Base-by-base conservation (phyloP, 305 asterid genomes). In the Fraxinus ornus region DNA sequence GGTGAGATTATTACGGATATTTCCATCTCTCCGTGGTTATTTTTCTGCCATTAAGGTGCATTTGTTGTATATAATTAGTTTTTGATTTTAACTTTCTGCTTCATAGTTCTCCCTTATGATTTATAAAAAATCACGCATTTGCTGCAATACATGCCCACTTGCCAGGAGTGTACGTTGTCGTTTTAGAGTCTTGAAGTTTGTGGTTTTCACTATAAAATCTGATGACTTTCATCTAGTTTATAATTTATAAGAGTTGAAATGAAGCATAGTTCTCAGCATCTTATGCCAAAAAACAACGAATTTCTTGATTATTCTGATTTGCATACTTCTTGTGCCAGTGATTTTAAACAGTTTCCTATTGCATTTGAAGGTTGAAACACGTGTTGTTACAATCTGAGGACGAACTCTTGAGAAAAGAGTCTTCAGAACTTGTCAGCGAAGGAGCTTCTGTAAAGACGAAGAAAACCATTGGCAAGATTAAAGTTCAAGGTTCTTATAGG, bases 361-460 rank as follows among this genome's bases (percentile, higher is more conserved):
- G 32, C 55, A 60, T 37, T 83, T 88, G 68, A 84, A 95, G 98
- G 80, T 86, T 93, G 91, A 92, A 84, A 84, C 91, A 96, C 55
- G 87, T 89, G 82, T 85, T 96, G 80, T 79, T 96, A 80, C 99
- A 96, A 83, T 87, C 99, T 1, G 98, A 96, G 87, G 98, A 96
- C 78, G 99, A 96, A 73, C 87, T 96, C 17, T 35, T 96, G 94
- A 88, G 47, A 78, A 96, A 90, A 83, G 90, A 84, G 75, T 84
- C 94, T 22, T 78, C 95, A 37, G 97, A 90, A 81, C 95, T 93
- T 77, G 92, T 91, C 68, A 89, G 94, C 71, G 99, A 94, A 86
- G 94, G 94, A 86, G 98, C 94, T 75, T 80, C 93, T 36, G 85
- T 91, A 36, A 96, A 92, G 88, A 89, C 94, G 7, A 96, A 93